phyloP scores from a whole-genome alignment of 208 protist species.

The Crithidia mellificae region DNA sequence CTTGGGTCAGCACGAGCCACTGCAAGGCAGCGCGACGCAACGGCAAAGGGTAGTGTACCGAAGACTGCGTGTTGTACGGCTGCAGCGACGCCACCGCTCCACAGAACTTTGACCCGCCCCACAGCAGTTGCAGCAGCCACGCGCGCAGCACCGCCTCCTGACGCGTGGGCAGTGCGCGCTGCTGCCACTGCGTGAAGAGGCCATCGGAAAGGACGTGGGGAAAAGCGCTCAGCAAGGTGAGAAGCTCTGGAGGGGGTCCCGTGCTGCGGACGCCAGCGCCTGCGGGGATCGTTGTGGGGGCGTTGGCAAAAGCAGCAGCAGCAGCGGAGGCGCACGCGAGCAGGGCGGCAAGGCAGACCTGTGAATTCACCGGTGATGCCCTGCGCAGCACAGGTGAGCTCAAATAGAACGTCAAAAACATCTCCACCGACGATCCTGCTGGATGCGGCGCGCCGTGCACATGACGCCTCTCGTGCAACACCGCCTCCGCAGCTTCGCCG shows the following conservation, averaged over 20 bases:
- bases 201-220: slow-evolving; percentile 14
- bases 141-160: slow-evolving; percentile 18
- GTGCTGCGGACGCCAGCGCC: no score
- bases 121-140: slow-evolving; percentile 14
- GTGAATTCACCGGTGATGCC: slow-evolving; percentile 14
- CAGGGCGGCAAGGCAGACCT: slow-evolving; percentile 27
- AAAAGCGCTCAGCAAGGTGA: slow-evolving; percentile 29
- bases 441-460: background rate
- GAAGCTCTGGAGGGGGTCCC: slow-evolving; percentile 2
- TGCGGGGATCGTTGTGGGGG: background rate
- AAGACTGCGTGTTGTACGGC: background rate
- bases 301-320: background rate
- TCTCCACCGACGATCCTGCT: slow-evolving; percentile 2
- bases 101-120: slow-evolving; percentile 6
- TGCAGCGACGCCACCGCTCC: background rate
- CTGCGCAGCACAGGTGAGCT: slow-evolving; percentile 21
- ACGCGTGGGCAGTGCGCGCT: background rate
- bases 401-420: slow-evolving; percentile 30
- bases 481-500: background rate
- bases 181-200: slow-evolving; percentile 26
- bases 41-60: background rate
- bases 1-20: slow-evolving; percentile 16
- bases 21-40: slow-evolving; percentile 16
- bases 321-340: slow-evolving; percentile 23
- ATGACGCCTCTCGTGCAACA: background rate